Evolutionary conservation across 2,329 filamentous ascomycete species (phyloP), one percentile per base, ranked within the genome.

Genomic region (Juglanconis oblonga): DNA sequence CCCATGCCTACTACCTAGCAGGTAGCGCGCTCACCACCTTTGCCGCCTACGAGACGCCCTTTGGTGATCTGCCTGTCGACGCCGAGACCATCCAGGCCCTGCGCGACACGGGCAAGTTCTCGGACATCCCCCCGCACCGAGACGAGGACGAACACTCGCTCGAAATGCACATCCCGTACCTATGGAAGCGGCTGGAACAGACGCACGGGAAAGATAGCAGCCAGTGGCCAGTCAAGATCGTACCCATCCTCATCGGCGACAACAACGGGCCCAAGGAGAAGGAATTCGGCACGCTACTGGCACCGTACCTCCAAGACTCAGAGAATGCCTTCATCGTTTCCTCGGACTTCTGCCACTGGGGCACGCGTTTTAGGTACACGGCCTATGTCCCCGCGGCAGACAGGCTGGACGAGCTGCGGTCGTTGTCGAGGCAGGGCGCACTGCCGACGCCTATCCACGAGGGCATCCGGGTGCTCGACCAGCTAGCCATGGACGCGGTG

Each of bases 321-420:
- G 77, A 82, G 11, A 96, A 91, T 62, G 86, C 88, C 1, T 97
- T 98, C 71, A 83, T 99, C 62, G 83, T 98, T 64, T 95, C 90
- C 72, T 97, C 92, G 1, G 95, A 99, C 73, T 99, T 99, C 73
- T 97, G 94, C 65, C 95, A 99, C 74, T 99, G 95, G 95, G 95
- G 95, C 10, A 67, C 79, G 0, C 83, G 91, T 52, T 99, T 97
- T 73, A 79, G 83, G 58, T 99, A 98, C 73, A 91, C 87, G 33
- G 89, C 89, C 61, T 97, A 97, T 72, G 82, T 86, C 36, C 84
- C 62, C 62, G 82, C 63, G 58, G 79, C 65, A 69, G 72, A 70
- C 40, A 71, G 75, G 11, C 64, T 76, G 2, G 78, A 31, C 66
- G 73, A 70, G 63, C 74, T 77, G 69, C 78, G 64, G 64, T 77